phyloP scores from a whole-genome alignment of 192 early-diverging fungal genomes.

The Jimgerdemannia flammicorona region DNA sequence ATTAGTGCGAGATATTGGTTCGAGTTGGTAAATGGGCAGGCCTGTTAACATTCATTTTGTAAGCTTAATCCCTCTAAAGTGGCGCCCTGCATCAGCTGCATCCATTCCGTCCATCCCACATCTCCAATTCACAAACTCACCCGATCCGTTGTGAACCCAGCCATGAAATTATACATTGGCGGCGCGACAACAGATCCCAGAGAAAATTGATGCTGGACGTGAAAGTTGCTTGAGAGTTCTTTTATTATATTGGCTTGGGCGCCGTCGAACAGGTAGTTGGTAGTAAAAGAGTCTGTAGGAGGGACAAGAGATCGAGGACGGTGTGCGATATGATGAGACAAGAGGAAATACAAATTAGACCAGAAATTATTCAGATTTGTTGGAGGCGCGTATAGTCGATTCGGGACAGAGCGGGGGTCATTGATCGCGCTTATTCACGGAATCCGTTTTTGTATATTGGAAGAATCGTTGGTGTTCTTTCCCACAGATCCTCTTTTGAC shows the following conservation, averaged over 20 bases:
- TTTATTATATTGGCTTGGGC: conserved; percentile 92
- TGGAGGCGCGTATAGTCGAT: conserved; percentile 1
- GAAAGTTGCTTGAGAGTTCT: conserved; percentile 92
- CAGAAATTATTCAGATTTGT: not conserved
- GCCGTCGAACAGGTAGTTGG: conserved; percentile 91
- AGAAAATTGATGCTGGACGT: conserved; percentile 88
- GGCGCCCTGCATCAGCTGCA: too few species aligned
- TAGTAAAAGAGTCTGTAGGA: conserved; percentile 67
- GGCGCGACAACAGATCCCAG: conserved; percentile 80
- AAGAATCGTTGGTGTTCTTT: too few species aligned
- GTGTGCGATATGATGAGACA: conserved; percentile 1
- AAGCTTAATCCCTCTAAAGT: too few species aligned
- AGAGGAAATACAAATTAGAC: not conserved
- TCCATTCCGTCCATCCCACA: not conserved
- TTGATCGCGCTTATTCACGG: too few species aligned
- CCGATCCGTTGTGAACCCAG: conserved; percentile 77
- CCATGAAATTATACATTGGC: conserved; percentile 88
- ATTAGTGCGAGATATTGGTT: too few species aligned
- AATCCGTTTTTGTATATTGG: too few species aligned
- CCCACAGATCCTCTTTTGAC: too few species aligned
- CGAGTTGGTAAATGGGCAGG: too few species aligned
- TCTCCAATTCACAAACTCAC: conserved; percentile 27
- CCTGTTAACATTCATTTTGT: not conserved
- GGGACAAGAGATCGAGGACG: not conserved
- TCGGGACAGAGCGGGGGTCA: too few species aligned